Evolutionary conservation across 495 filamentous ascomycete genomes (phyloP).

Genomic region (Hypoxylon crocopeplum): DNA sequence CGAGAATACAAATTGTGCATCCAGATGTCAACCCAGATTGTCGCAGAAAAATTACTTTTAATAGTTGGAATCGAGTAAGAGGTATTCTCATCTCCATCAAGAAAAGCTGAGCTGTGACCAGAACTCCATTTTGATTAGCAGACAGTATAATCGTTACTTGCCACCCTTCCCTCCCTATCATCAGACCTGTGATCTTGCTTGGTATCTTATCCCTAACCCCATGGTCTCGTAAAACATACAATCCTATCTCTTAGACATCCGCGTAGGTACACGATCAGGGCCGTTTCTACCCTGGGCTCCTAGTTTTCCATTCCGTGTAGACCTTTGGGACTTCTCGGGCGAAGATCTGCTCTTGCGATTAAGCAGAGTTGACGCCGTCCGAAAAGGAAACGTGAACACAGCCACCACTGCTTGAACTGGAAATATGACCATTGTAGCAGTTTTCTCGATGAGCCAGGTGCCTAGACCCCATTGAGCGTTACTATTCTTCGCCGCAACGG

Average conservation of each 20-base stretch:
- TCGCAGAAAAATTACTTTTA: too few species aligned
- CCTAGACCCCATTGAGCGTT: conserved; percentile 38
- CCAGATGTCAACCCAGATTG: too few species aligned
- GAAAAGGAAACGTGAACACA: conserved; percentile 39
- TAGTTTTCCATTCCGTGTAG: conserved; percentile 19
- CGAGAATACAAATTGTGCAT: too few species aligned
- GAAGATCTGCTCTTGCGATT: conserved; percentile 26
- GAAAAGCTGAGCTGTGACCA: conserved; percentile 1
- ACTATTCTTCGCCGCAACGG: conserved; percentile 69
- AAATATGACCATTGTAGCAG: conserved; percentile 32
- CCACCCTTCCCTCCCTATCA: neutral
- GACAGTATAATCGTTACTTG: neutral
- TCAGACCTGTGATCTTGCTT: too few species aligned
- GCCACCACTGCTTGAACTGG: conserved; percentile 43
- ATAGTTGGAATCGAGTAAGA: neutral
- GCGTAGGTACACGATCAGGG: conserved; percentile 37
- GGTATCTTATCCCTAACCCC: too few species aligned
- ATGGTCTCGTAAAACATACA: conserved; percentile 8
- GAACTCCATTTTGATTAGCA: conserved; percentile 13
- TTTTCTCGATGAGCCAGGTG: conserved; percentile 39
- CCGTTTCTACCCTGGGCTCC: conserved; percentile 15
- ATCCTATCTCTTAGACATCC: conserved; percentile 33
- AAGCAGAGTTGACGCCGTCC: conserved; percentile 33
- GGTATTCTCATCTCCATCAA: neutral
- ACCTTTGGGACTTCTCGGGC: conserved; percentile 22